Conservation (phyloP, 495 filamentous ascomycete species). For the Neurospora sp. region DNA sequence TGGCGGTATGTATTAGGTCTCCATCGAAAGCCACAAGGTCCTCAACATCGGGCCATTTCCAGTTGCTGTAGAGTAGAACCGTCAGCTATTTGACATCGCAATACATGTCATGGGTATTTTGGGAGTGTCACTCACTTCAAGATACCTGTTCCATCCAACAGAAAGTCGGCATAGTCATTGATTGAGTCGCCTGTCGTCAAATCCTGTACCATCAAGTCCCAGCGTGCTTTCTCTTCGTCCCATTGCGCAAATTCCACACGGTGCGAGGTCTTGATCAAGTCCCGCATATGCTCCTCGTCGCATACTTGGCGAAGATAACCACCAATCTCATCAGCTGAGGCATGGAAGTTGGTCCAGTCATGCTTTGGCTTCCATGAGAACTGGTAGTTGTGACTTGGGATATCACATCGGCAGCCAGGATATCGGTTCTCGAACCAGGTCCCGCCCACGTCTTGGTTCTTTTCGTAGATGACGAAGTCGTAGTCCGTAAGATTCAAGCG, state of each 20-base stretch:
- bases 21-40: conserved; percentile 40
- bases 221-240: conserved; percentile 33
- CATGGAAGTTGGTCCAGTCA: conserved; percentile 51
- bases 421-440: conserved; percentile 53
- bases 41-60: conserved; percentile 50
- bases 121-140: conserved; percentile 37
- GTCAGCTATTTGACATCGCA: conserved; percentile 11
- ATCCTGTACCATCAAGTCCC: conserved; percentile 42
- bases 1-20: conserved; percentile 46
- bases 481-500: conserved; percentile 32
- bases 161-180: conserved; percentile 41
- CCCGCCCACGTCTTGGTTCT: conserved; percentile 57
- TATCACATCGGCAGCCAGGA: conserved; percentile 44
- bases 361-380: conserved; percentile 46
- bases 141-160: conserved; percentile 49
- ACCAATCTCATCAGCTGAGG: conserved; percentile 46
- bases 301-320: conserved; percentile 46
- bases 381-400: conserved; percentile 46
- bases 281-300: conserved; percentile 44
- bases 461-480: conserved; percentile 64
- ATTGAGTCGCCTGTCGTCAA: conserved; percentile 32
- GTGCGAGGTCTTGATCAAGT: conserved; percentile 35
- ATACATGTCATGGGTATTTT: background rate
- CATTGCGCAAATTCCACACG: conserved; percentile 29
- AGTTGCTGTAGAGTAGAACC: conserved; percentile 35